Conservation (phyloP, 2,329 filamentous ascomycete species). For the Periconia sp. region DNA sequence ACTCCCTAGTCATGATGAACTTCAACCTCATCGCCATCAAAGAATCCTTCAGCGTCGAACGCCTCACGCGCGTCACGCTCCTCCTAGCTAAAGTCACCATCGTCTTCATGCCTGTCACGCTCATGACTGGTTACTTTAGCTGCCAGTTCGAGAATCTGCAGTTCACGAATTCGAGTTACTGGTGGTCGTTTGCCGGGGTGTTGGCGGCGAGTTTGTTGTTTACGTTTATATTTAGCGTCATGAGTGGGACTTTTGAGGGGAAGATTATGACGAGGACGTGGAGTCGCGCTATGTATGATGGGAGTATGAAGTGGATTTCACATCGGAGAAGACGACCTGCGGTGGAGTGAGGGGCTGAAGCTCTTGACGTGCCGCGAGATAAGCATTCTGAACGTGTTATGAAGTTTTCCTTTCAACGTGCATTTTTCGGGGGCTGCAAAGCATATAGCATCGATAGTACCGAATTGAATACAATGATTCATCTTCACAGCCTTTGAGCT, state of each 20-base stretch:
- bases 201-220: conserved; percentile 60
- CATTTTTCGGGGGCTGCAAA: background rate
- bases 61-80: conserved; percentile 70
- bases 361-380: background rate
- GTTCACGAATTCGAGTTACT: conserved; percentile 66
- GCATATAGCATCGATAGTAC: background rate
- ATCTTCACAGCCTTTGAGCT: too few relatives aligned
- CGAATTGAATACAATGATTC: background rate
- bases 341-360: background rate
- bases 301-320: conserved; percentile 26
- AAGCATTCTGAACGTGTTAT: background rate
- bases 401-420: background rate
- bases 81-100: conserved; percentile 75
- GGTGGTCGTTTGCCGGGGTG: conserved; percentile 67
- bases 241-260: conserved; percentile 61
- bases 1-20: conserved; percentile 74
- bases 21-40: conserved; percentile 75
- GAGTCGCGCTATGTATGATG: conserved; percentile 32
- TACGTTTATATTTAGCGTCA: conserved; percentile 59
- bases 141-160: conserved; percentile 63
- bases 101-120: conserved; percentile 72
- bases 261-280: conserved; percentile 53
- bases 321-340: conserved; percentile 15
- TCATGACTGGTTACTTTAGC: conserved; percentile 76
- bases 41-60: conserved; percentile 72